Percentiles rank a stretch among this genome's conserved stretches.
phyloP scores from a whole-genome alignment of 352 stramenopile genomes.

The Phytophthora meadii region DNA sequence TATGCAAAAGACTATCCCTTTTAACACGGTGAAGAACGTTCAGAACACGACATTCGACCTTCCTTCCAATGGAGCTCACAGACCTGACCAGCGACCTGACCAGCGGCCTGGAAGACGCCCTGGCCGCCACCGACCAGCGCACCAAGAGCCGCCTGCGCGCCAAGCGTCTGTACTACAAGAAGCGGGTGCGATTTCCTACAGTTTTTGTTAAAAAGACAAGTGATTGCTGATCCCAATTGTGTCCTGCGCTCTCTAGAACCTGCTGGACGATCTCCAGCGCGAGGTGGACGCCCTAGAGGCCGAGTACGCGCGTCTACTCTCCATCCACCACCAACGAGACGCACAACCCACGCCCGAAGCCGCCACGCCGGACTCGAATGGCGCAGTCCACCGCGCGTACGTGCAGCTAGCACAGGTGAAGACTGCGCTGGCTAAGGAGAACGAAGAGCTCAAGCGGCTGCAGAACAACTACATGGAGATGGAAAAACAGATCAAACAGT shows the following conservation, averaged over 20 bases:
- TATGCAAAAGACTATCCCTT: background rate
- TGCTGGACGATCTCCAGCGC: conserved; percentile 60
- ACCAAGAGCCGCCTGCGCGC: conserved; percentile 68
- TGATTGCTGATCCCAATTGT: conserved; percentile 9
- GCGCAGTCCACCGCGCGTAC: conserved; percentile 44
- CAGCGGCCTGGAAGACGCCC: conserved; percentile 17
- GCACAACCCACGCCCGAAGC: conserved; percentile 34
- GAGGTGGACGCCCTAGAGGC: conserved; percentile 50
- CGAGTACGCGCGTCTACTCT: conserved; percentile 55
- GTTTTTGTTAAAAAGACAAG: background rate
- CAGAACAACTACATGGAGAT: conserved; percentile 52
- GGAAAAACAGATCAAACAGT: conserved; percentile 54
- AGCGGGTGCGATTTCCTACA: conserved; percentile 44
- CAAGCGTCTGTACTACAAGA: conserved; percentile 83
- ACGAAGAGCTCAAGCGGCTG: conserved; percentile 56
- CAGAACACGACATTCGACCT: conserved; percentile 14
- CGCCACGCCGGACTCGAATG: background rate
- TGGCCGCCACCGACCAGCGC: conserved; percentile 42
- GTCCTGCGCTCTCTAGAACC: conserved; percentile 45
- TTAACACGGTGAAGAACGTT: conserved; percentile 1
- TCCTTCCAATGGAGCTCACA: conserved; percentile 18
- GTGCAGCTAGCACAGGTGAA: conserved; percentile 59
- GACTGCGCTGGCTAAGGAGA: conserved; percentile 59
- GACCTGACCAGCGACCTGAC: conserved; percentile 17
- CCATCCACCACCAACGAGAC: conserved; percentile 33